Evolutionary conservation across 495 filamentous ascomycete genomes (phyloP).

Genomic region (Cryomyces antarcticus): DNA sequence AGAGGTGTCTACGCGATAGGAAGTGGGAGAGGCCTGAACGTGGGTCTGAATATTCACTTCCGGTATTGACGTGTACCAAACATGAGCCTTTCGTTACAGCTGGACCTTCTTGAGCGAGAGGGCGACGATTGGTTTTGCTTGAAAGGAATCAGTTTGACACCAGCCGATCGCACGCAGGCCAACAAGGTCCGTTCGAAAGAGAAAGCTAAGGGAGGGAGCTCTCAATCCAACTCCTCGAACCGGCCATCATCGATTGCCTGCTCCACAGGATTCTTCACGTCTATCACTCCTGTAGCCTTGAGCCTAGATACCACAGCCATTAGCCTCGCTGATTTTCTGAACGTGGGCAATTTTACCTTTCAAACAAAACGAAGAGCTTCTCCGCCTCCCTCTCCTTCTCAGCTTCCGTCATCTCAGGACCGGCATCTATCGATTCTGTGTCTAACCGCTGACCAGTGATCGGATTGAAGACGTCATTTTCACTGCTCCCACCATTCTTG

Average conservation of each 20-base stretch:
- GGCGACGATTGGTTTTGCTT: too few species aligned
- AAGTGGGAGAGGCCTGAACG: too few species aligned
- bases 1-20: too few species aligned
- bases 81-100: too few species aligned
- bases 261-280: conserved; percentile 68
- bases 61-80: too few species aligned
- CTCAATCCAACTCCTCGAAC: conserved; percentile 43
- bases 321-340: conserved; percentile 1
- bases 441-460: conserved; percentile 75
- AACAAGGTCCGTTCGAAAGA: too few species aligned
- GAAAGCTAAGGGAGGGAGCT: too few species aligned
- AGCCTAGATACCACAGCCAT: conserved; percentile 27
- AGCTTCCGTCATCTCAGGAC: conserved; percentile 62
- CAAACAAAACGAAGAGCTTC: conserved; percentile 81
- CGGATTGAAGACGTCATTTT: conserved; percentile 44
- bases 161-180: too few species aligned
- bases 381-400: conserved; percentile 92
- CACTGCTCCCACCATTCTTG: conserved; percentile 7
- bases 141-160: too few species aligned
- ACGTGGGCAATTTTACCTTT: conserved; percentile 35
- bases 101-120: too few species aligned
- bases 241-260: conserved; percentile 56
- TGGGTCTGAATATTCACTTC: too few species aligned
- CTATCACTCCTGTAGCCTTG: conserved; percentile 62
- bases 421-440: conserved; percentile 29